Conservation (phyloP, 495 filamentous ascomycete species). For the Penicillium diatomitis region DNA sequence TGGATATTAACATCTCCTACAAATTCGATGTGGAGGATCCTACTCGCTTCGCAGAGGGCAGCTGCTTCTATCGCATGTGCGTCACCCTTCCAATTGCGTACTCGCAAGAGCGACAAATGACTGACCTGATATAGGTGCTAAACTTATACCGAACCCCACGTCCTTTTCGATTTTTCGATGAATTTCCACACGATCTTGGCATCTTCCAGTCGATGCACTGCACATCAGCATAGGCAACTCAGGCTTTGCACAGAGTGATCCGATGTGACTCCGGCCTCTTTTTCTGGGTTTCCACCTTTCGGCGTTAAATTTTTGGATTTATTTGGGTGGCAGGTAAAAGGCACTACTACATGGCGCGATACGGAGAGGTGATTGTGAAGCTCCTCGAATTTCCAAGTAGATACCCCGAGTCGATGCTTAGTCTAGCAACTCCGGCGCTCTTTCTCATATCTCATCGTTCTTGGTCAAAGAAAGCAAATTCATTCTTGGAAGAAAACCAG, state of each 20-base stretch:
- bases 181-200: slow-evolving; percentile 11
- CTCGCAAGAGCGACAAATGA: not conserved
- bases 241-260: slow-evolving; percentile 16
- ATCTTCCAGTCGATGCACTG: slow-evolving; percentile 9
- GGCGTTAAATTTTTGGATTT: slow-evolving; percentile 25
- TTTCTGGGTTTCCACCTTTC: slow-evolving; percentile 21
- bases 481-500: not conserved
- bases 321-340: slow-evolving; percentile 32
- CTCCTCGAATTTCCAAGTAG: slow-evolving; percentile 44
- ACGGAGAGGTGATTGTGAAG: slow-evolving; percentile 40
- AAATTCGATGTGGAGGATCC: slow-evolving; percentile 65
- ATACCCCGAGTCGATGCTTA: slow-evolving; percentile 47
- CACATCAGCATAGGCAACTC: slow-evolving; percentile 26
- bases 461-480: not conserved
- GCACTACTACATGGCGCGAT: slow-evolving; percentile 40
- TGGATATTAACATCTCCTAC: slow-evolving; percentile 87
- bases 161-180: slow-evolving; percentile 13
- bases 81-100: slow-evolving; percentile 2
- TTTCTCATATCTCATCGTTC: slow-evolving; percentile 18
- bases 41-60: slow-evolving; percentile 56
- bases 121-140: slow-evolving; percentile 39
- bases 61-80: slow-evolving; percentile 85
- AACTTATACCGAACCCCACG: slow-evolving; percentile 16
- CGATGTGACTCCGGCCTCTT: slow-evolving; percentile 16
- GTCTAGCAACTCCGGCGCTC: slow-evolving; percentile 35